Evolutionary conservation across 176 grass and related monocot species (phyloP).

Genomic region (Ensete glaucum): DNA sequence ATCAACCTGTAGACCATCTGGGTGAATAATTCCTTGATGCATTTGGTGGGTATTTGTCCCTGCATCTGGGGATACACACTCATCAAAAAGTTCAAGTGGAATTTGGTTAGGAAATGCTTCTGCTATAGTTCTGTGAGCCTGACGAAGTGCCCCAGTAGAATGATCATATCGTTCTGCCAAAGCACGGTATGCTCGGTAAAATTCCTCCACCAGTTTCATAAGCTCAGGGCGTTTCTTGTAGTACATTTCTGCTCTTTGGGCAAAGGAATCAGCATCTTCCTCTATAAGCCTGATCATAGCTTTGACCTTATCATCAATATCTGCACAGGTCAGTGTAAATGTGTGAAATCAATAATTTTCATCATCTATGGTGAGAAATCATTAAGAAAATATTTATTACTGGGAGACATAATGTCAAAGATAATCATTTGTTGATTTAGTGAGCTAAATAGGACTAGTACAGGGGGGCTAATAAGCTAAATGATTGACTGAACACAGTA

Average conservation of each 20-base stretch:
- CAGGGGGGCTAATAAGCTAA: too few relatives aligned
- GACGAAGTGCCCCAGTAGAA: slow-evolving; percentile 72
- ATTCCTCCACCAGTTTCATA: slow-evolving; percentile 87
- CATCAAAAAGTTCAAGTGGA: slow-evolving; percentile 65
- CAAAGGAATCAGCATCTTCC: slow-evolving; percentile 94
- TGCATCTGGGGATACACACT: slow-evolving; percentile 42
- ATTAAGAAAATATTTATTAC: not conserved
- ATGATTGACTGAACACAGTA: too few relatives aligned
- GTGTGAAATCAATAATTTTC: not conserved
- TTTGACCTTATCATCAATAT: slow-evolving; percentile 86
- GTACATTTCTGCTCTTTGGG: slow-evolving; percentile 92
- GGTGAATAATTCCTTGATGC: slow-evolving; percentile 34
- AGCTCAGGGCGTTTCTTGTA: slow-evolving; percentile 87
- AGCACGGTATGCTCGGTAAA: slow-evolving; percentile 90
- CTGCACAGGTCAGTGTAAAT: slow-evolving; percentile 23
- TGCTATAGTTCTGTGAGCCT: slow-evolving; percentile 76
- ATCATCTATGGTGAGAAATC: not conserved
- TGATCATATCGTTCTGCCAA: slow-evolving; percentile 95
- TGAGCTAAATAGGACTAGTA: too few relatives aligned
- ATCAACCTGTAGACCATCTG: slow-evolving; percentile 38
- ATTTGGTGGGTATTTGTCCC: slow-evolving; percentile 38
- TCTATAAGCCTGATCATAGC: slow-evolving; percentile 96
- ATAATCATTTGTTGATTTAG: too few relatives aligned
- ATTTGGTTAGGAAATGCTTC: slow-evolving; percentile 89
- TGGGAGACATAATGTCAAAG: too few relatives aligned